A percentile compares a stretch with the other conserved stretches of the same genome.
Evolutionary conservation across 345 rosid species (phyloP).

Genomic region (Eucalyptus sp.): DNA sequence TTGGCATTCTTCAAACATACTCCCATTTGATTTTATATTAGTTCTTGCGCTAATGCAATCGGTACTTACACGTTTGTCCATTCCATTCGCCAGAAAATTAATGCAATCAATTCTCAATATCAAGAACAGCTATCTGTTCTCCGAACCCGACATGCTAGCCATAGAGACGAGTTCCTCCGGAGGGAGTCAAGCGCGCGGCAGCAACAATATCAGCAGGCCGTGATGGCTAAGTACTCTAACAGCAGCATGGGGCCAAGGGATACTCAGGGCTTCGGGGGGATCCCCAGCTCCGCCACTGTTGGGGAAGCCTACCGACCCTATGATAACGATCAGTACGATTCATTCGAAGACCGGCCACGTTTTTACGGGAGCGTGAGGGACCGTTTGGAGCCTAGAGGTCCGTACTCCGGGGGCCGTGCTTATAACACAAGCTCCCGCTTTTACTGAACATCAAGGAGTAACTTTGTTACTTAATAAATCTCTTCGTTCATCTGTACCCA

Average conservation of each 20-base stretch:
- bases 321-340: slow-evolving; percentile 37
- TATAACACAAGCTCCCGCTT: slow-evolving; percentile 48
- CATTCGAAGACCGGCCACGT: slow-evolving; percentile 44
- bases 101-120: slow-evolving; percentile 48
- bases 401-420: slow-evolving; percentile 47
- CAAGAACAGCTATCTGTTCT: slow-evolving; percentile 60
- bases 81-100: slow-evolving; percentile 44
- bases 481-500: neutral
- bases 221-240: slow-evolving; percentile 31
- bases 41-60: neutral
- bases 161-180: slow-evolving; percentile 57
- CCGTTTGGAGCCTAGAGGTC: slow-evolving; percentile 57
- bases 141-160: slow-evolving; percentile 49
- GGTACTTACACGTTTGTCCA: neutral
- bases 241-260: slow-evolving; percentile 18
- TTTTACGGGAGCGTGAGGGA: slow-evolving; percentile 41
- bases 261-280: slow-evolving; percentile 30
- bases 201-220: slow-evolving; percentile 43
- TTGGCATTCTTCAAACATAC: neutral
- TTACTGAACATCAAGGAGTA: slow-evolving; percentile 6
- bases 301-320: slow-evolving; percentile 42
- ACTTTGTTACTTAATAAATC: neutral
- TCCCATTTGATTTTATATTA: neutral
- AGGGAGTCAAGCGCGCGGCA: slow-evolving; percentile 57
- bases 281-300: slow-evolving; percentile 19